Evolutionary conservation across 1,284 basidiomycete genomes (phyloP).

Genomic region (Fomitopsis pinicola): DNA sequence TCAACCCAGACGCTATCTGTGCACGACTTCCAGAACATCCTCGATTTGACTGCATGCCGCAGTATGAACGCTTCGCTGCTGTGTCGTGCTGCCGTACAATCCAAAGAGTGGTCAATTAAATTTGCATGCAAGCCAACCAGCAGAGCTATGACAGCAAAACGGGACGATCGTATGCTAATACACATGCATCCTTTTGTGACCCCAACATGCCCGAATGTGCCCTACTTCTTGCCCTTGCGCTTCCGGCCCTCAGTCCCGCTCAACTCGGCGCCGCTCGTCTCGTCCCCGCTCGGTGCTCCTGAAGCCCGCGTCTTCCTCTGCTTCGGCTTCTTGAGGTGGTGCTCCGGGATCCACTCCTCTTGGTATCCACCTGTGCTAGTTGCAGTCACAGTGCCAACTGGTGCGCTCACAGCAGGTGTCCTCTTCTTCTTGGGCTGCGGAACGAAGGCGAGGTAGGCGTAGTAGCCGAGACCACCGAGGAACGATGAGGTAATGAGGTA

Average conservation of each 20-base stretch:
- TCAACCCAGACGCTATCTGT: neutral
- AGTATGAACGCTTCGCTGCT: too few relatives aligned
- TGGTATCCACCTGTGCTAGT: slow-evolving; percentile 75
- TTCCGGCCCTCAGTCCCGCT: slow-evolving; percentile 56
- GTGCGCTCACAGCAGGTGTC: slow-evolving; percentile 42
- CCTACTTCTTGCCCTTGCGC: slow-evolving; percentile 57
- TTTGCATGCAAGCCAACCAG: neutral
- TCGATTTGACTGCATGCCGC: too few relatives aligned
- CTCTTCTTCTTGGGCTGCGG: slow-evolving; percentile 53
- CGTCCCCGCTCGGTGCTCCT: slow-evolving; percentile 60
- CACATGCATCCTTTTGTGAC: slow-evolving; percentile 12
- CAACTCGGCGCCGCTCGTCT: slow-evolving; percentile 55
- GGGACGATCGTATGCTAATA: neutral
- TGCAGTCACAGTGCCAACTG: slow-evolving; percentile 59
- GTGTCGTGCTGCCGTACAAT: too few relatives aligned
- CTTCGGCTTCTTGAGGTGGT: slow-evolving; percentile 74
- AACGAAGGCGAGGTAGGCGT: slow-evolving; percentile 64
- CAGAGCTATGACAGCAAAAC: neutral
- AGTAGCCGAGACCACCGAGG: slow-evolving; percentile 63
- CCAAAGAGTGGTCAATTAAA: too few relatives aligned
- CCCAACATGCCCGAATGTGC: neutral
- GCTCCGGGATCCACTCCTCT: slow-evolving; percentile 91
- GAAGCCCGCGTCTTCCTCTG: slow-evolving; percentile 39
- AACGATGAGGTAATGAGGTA: slow-evolving; percentile 71
- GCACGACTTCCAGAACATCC: too few relatives aligned